Base-by-base conservation (phyloP, 345 rosid genomes). In the Clausena lansium region DNA sequence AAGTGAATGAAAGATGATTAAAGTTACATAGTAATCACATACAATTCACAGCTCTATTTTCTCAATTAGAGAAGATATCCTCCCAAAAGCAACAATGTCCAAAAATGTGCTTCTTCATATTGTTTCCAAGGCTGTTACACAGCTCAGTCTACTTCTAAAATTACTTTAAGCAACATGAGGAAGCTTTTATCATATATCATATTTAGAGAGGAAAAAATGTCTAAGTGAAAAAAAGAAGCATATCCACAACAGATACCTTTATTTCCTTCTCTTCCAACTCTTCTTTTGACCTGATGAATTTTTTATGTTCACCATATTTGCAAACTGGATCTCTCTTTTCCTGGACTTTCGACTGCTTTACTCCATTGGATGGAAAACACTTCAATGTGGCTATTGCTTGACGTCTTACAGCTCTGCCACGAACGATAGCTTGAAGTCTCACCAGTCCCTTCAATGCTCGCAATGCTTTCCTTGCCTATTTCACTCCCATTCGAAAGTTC, bases 381-480 rank as follows among this genome's bases (percentile, higher is more conserved):
- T 87, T 86, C 77, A 80, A 4, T 28, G 50, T 74, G 73, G n/a
- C 50, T 50, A 68, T 63, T 36, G 78, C 33, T 68, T 81, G 81
- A 64, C 91, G 85, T 70, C 99, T 89, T 71, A 86, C 93, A 41
- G 88, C 91, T 83, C 80, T 77, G 14, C 98, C 99, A 17, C 98
- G 93, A 38, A 84, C 91, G 65, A 93, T 85, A 24, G 98, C 97
- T 89, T 95, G 99, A 58, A 95, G 93, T 88, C 82, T 91, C 82
- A 93, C 97, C 14, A 93, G 67, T 76, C 96, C 99, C 80, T 90
- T 92, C 28, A 95, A 74, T 32, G 98, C 99, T 17, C 93, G 79
- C 70, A 95, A 83, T 3, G 99, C 99, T 87, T 92, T 95, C 87
- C 93, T 93, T 0, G 98, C 99, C 99, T 95, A 82, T 80, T 66